Conservation (phyloP, 805 yeast genomes). For the Barnettozyma sp. region DNA sequence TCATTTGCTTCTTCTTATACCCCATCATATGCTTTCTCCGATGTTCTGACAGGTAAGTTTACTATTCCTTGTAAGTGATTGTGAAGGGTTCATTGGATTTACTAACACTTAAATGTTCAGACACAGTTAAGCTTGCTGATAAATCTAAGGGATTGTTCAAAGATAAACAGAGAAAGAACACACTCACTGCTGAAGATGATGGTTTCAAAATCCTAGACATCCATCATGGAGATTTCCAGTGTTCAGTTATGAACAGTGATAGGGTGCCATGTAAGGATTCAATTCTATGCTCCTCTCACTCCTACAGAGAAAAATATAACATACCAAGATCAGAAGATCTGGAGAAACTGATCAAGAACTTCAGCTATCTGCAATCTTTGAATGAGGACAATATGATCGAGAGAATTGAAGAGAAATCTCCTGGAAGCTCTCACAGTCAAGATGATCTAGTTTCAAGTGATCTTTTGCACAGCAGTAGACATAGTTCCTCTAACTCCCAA, state of each 20-base stretch:
- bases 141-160: constrained; percentile 1
- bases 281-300: constrained; percentile 14
- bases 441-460: too few species aligned
- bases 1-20: constrained; percentile 6
- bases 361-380: constrained; percentile 32
- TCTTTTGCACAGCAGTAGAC: too few species aligned
- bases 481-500: constrained; percentile 1
- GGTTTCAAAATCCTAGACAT: constrained; percentile 12
- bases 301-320: constrained; percentile 9
- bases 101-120: background rate
- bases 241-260: constrained; percentile 11
- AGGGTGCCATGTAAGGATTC: constrained; percentile 15
- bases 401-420: too few species aligned
- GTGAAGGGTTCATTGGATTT: too few species aligned
- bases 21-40: constrained; percentile 2
- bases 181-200: background rate
- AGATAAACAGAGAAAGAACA: background rate
- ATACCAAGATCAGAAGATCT: constrained; percentile 13
- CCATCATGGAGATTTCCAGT: constrained; percentile 19
- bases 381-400: constrained; percentile 4
- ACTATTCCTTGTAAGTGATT: background rate
- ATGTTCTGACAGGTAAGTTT: constrained; percentile 3
- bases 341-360: constrained; percentile 14
- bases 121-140: background rate
- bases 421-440: too few species aligned